A percentile compares a stretch with the other conserved stretches of the same genome.
phyloP scores from a whole-genome alignment of 179 eudicot genomes.

The Nepenthes alata region DNA sequence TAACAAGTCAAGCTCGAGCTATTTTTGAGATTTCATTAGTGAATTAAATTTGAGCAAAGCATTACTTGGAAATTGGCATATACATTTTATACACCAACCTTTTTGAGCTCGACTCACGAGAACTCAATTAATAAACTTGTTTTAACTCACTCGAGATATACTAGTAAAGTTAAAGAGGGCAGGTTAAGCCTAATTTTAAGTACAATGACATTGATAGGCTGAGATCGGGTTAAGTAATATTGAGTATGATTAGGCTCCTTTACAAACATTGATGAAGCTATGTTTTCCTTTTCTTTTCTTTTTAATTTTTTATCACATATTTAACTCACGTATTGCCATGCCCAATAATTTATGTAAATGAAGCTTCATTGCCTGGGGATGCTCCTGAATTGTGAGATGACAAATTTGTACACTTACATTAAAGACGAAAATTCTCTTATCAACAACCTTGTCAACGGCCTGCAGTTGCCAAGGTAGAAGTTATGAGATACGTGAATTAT shows the following conservation, averaged over 20 bases:
- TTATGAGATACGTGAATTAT: slow-evolving; percentile 2
- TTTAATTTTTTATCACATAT: not conserved
- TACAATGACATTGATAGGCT: too few species aligned
- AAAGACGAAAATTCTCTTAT: slow-evolving; percentile 52
- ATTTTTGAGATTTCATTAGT: not conserved
- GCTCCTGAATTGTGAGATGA: slow-evolving; percentile 51
- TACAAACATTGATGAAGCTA: not conserved
- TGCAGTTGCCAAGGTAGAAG: slow-evolving; percentile 77
- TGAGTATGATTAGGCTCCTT: too few species aligned
- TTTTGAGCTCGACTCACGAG: too few species aligned
- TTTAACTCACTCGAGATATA: too few species aligned
- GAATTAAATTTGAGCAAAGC: not conserved
- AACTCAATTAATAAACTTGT: too few species aligned
- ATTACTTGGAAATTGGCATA: not conserved
- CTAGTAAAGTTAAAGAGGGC: too few species aligned
- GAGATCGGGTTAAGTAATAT: too few species aligned
- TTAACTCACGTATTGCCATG: not conserved
- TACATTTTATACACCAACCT: too few species aligned
- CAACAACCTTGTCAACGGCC: slow-evolving; percentile 68
- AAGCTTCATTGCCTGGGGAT: slow-evolving; percentile 94
- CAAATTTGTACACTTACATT: slow-evolving; percentile 22
- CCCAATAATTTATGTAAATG: not conserved
- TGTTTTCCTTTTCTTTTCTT: not conserved
- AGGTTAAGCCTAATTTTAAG: too few species aligned
- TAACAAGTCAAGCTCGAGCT: too few species aligned